Evolutionary conservation across 2,329 filamentous ascomycete species (phyloP), one percentile per base, ranked within the genome.

Genomic region (Colletotrichum tropicicola): DNA sequence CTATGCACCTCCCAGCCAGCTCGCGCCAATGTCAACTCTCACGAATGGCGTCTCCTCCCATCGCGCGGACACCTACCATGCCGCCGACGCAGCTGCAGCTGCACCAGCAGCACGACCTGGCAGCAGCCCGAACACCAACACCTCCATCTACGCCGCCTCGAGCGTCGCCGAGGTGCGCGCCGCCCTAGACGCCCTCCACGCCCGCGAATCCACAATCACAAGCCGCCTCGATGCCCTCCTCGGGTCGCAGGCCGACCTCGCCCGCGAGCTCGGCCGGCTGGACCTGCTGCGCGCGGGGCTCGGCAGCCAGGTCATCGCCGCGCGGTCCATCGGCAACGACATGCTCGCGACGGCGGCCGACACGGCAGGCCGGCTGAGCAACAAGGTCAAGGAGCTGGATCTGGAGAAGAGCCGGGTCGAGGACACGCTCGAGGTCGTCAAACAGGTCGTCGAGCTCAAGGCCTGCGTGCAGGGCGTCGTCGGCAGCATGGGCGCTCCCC

Each of bases 371-470:
- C 89, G 92, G 60, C 91, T 98, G 68, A 97, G 94, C 59, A 89
- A 89, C 73, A 92, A 94, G 56, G 96, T 99, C 59, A 94, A 92
- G 75, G 86, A 89, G 69, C 87, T 99, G 32, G 96, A 99, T 74
- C 85, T 93, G 60, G 95, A 99, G 79, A 97, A 98, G 82, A 90
- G 90, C 63, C 88, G 94, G 27, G 95, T 99, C 8, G 94, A 96
- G 76, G 91, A 94, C 53, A 98, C 96, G 0, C 82, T 99, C 61
- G 87, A 91, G 8, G 94, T 98, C 3, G 96, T 98, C 10, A 95
- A 98, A 78, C 94, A 98, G 80, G 95, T 99, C 13, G 92, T 93
- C 5, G 96, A 99, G 83, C 90, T 99, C 69, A 98, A 98, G 80
- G 92, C 96, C 8, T 99, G 96, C 75, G 93, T 98, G 35, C 89